phyloP scores from a whole-genome alignment of 306 rosid species.

The Albizia julibrissin region DNA sequence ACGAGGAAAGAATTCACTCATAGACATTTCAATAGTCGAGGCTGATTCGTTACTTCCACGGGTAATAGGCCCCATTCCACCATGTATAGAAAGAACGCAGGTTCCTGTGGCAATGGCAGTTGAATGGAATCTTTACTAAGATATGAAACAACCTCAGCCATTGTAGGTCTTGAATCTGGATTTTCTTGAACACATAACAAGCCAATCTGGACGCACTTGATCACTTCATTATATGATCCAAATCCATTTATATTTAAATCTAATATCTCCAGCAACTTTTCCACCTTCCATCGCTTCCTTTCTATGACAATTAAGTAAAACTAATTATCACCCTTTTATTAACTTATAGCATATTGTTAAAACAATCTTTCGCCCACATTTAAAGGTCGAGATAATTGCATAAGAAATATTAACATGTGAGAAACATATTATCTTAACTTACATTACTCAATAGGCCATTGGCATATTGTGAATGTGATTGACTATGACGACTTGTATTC shows the following conservation, averaged over 20 bases:
- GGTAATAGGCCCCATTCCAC: background rate
- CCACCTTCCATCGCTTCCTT: constrained; percentile 41
- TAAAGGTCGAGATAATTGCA: background rate
- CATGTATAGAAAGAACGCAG: constrained; percentile 19
- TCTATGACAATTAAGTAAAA: constrained; percentile 23
- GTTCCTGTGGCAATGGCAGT: constrained; percentile 37
- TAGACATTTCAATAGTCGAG: background rate
- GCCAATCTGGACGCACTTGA: constrained; percentile 46
- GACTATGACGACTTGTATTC: background rate
- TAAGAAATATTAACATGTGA: background rate
- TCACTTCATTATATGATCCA: constrained; percentile 33
- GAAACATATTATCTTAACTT: background rate
- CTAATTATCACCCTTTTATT: background rate
- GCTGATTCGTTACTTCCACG: background rate
- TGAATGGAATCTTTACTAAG: constrained; percentile 14
- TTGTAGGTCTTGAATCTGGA: constrained; percentile 36
- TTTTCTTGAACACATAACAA: constrained; percentile 45
- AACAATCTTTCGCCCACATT: background rate
- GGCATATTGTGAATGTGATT: background rate
- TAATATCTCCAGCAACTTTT: constrained; percentile 29
- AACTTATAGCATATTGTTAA: background rate
- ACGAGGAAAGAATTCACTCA: background rate
- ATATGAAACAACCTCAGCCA: constrained; percentile 30
- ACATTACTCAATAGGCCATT: background rate
- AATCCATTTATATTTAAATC: constrained; percentile 34